Base-by-base conservation (phyloP, 768 basidiomycete species). In the Mycena olivaceomarginata region DNA sequence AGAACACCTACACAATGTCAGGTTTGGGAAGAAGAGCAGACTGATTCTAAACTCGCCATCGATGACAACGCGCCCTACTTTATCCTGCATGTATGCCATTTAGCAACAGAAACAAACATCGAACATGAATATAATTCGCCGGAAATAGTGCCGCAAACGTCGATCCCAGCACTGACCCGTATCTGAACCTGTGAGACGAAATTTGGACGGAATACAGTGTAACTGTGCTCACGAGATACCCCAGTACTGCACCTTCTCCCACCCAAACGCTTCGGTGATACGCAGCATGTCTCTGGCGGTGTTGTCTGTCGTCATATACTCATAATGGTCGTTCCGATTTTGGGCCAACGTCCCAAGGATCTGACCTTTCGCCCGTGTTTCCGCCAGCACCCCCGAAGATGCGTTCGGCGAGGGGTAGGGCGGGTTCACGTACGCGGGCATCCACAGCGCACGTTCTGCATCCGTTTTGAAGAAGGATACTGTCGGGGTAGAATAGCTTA, bases 401-500 rank as follows among this genome's bases (percentile, higher is more conserved):
- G 57, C 46, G 18, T 74, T 74, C 20, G 68, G 45, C 5, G 73
- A 74, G 18, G 72, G 72, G 18, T 73, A 73, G 2, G 9, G 11
- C 39, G 39, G 22, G 48, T 13, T 46, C 1, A 20, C 9, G 5
- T 2, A 13, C 10, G 63, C n/a, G 12, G 63, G 72, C 16, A 45
- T 51, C 22, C 25, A 69, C 5, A 72, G 45, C n/a, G 40, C 39
- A 5, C 74, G 63, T 18, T 78, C 80, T 8, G 57, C 64, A 4
- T 69, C 67, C 10, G 77, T 77, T 12, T 48, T 64, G 60, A 80
- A 80, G 56, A 79, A 78, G 1, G 74, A 70, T 2, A 64, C 68
- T 2, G 25, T 20, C 22, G 78, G 78, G 1, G 71, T 76, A 1
- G 80, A 80, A 64, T 56, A 67, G 37, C 46, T 69, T 31, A 80